Percentiles rank a stretch among this genome's conserved stretches.
Evolutionary conservation across 2,329 filamentous ascomycete species (phyloP).

Genomic region (Botrytis paeoniae): DNA sequence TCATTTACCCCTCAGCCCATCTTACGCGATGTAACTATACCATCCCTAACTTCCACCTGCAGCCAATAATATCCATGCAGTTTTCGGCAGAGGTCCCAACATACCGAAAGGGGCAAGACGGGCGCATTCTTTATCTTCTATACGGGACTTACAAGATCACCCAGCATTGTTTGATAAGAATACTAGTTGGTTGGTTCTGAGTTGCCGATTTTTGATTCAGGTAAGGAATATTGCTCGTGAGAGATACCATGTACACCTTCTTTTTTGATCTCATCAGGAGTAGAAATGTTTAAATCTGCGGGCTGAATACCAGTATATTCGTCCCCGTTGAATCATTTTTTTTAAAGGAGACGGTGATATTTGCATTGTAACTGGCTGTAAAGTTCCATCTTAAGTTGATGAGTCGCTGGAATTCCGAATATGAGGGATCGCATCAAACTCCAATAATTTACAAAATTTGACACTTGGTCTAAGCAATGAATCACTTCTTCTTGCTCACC

Average conservation of each 20-base stretch:
- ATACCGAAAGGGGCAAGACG: not conserved
- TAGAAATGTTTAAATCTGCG: not conserved
- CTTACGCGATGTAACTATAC: not conserved
- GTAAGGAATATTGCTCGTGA: not conserved
- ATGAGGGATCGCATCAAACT: not conserved
- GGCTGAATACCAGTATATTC: too few relatives aligned
- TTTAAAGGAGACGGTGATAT: too few relatives aligned
- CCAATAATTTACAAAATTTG: fast-evolving
- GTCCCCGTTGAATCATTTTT: too few relatives aligned
- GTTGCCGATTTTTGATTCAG: not conserved
- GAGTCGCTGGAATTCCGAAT: not conserved
- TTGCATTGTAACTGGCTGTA: not conserved
- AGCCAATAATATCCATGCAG: not conserved
- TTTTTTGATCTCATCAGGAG: not conserved
- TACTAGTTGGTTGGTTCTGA: too few relatives aligned
- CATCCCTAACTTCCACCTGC: not conserved
- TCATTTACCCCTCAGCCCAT: not conserved
- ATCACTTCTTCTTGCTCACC: not conserved
- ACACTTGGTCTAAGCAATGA: not conserved
- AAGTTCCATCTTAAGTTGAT: not conserved
- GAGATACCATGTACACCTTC: not conserved
- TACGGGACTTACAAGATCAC: not conserved
- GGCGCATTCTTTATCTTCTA: not conserved
- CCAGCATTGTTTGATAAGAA: not conserved
- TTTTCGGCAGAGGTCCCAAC: not conserved